Evolutionary conservation across 495 filamentous ascomycete species (phyloP).

Genomic region (Hyaloscypha finlandica): DNA sequence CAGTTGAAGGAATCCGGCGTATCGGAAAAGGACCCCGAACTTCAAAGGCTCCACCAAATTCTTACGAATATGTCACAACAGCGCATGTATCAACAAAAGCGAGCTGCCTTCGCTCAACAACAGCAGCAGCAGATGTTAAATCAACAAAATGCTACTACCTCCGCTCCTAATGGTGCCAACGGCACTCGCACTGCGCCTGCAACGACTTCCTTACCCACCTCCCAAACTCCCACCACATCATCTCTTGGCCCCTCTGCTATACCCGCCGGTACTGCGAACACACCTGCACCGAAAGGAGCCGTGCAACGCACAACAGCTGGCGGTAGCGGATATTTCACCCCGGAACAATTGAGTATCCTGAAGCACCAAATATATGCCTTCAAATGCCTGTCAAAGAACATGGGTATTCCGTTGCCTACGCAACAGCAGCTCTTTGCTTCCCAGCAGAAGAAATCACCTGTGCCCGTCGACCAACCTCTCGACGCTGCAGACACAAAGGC

Average conservation of each 20-base stretch:
- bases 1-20: conserved; percentile 79
- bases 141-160: conserved; percentile 40
- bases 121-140: conserved; percentile 50
- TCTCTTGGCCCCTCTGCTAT: conserved; percentile 43
- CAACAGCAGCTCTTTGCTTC: conserved; percentile 76
- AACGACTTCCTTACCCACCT: conserved; percentile 33
- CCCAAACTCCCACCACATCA: conserved; percentile 42
- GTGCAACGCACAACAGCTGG: conserved; percentile 42
- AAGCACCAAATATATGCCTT: conserved; percentile 81
- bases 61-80: conserved; percentile 68
- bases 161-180: conserved; percentile 50
- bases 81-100: conserved; percentile 51
- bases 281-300: conserved; percentile 36
- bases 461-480: conserved; percentile 58
- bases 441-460: conserved; percentile 62
- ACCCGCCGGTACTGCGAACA: conserved; percentile 45
- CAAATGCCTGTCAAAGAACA: conserved; percentile 78
- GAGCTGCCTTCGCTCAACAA: conserved; percentile 42
- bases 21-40: conserved; percentile 75
- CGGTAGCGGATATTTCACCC: conserved; percentile 58
- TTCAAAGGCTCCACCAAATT: conserved; percentile 68
- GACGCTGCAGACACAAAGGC: conserved; percentile 53
- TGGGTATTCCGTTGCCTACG: conserved; percentile 69
- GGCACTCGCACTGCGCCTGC: conserved; percentile 39
- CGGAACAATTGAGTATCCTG: conserved; percentile 69